Evolutionary conservation across 116 monocot species (phyloP).

Genomic region (Dioscorea cayenensis): DNA sequence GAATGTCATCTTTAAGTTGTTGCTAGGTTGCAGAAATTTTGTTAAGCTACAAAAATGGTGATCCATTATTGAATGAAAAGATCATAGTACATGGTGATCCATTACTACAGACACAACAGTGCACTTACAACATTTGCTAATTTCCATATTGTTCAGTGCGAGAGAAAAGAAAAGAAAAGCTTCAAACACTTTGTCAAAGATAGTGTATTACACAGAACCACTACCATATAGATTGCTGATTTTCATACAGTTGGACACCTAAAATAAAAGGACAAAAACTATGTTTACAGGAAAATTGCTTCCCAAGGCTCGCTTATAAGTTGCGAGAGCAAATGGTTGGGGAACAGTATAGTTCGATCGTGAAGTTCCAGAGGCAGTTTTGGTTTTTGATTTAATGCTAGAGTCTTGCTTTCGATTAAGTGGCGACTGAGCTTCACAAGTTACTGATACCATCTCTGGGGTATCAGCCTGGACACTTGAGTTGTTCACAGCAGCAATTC

Average conservation of each 20-base stretch:
- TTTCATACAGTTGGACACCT: too few species aligned
- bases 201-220: too few species aligned
- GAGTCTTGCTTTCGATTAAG: conserved; percentile 4
- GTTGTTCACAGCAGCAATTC: conserved; percentile 12
- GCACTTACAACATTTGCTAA: neutral
- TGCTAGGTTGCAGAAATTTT: too few species aligned
- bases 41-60: too few species aligned
- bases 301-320: conserved; percentile 26
- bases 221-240: too few species aligned
- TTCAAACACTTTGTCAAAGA: neutral
- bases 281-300: too few species aligned
- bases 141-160: neutral
- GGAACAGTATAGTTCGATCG: conserved; percentile 15
- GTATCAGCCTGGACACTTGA: conserved; percentile 18
- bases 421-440: conserved; percentile 10
- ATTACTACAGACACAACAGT: neutral
- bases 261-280: too few species aligned
- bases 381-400: conserved; percentile 4
- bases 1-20: too few species aligned
- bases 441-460: conserved; percentile 6
- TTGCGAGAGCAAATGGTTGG: conserved; percentile 38
- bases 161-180: neutral
- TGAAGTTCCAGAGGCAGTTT: conserved; percentile 5
- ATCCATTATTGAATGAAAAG: too few species aligned
- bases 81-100: too few species aligned